These are phyloP conservation scores for Botrytis cinerea DNA, from an alignment of 2,329 filamentous ascomycete genomes.

Conservation along the genomic window DNA sequence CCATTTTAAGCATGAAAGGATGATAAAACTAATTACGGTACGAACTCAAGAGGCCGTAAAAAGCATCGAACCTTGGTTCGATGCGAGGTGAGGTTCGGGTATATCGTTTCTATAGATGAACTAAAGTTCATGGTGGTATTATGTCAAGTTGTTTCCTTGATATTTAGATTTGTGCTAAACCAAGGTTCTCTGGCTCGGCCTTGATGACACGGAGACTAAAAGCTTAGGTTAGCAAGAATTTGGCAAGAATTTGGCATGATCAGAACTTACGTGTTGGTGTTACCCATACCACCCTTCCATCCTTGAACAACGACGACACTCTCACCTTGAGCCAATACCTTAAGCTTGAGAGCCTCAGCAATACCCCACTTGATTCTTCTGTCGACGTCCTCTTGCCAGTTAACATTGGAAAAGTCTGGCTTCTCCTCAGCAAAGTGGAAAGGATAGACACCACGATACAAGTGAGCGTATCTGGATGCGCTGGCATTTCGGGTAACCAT, in stretches of 20 bases:
- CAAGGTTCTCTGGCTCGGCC: conserved; percentile 39
- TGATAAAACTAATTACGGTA: not conserved
- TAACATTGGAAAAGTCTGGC: conserved; percentile 88
- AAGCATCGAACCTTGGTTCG: conserved; percentile 16
- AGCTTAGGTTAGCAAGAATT: conserved; percentile 15
- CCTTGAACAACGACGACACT: conserved; percentile 82
- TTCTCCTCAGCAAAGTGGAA: conserved; percentile 93
- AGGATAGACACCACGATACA: conserved; percentile 97
- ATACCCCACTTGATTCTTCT: conserved; percentile 97
- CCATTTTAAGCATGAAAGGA: conserved; percentile 15
- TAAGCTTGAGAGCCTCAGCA: conserved; percentile 79
- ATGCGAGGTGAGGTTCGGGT: conserved; percentile 7
- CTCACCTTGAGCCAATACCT: conserved; percentile 71
- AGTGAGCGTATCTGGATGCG: conserved; percentile 85
- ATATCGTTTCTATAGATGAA: conserved; percentile 10
- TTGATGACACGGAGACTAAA: conserved; percentile 41
- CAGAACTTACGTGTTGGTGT: conserved; percentile 70
- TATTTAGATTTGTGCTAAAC: conserved; percentile 28
- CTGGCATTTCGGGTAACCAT: conserved; percentile 91
- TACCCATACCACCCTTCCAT: conserved; percentile 89
- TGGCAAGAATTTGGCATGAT: not conserved
- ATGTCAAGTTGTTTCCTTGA: not conserved
- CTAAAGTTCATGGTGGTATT: conserved; percentile 12
- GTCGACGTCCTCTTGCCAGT: conserved; percentile 99
- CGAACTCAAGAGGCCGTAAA: conserved; percentile 8